Percentiles rank a stretch among this genome's conserved stretches.
These are phyloP conservation scores for Trichoderma reesei DNA, from an alignment of 495 filamentous ascomycete genomes.

Conservation along the genomic window DNA sequence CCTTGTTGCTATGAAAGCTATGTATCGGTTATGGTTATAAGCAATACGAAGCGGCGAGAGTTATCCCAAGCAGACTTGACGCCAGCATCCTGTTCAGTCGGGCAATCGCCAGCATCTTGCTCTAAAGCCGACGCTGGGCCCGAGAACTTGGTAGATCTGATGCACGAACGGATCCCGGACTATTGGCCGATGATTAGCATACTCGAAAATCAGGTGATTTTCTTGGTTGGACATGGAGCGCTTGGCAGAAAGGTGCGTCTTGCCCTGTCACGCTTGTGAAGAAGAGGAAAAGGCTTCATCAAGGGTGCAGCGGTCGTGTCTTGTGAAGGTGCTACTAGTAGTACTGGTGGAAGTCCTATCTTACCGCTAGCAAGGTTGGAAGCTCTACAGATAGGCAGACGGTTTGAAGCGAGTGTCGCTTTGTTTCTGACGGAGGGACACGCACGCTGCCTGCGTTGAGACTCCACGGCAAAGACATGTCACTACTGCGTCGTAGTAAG, in stretches of 20 bases:
- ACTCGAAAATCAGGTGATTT: not conserved
- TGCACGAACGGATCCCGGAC: not conserved
- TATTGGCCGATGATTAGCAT: not conserved
- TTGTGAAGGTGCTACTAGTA: not conserved
- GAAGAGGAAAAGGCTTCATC: not conserved
- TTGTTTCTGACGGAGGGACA: too few relatives aligned
- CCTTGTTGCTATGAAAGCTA: too few relatives aligned
- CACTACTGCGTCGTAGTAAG: too few relatives aligned
- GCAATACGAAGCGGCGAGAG: not conserved
- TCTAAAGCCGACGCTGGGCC: not conserved
- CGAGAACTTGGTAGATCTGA: not conserved
- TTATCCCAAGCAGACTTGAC: not conserved
- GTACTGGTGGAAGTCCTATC: not conserved
- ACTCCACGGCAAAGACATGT: too few relatives aligned
- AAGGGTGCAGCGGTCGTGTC: not conserved
- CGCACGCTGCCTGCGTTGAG: too few relatives aligned
- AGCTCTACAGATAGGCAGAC: not conserved
- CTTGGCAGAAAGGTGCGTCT: not conserved
- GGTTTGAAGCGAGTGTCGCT: too few relatives aligned
- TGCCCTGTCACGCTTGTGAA: not conserved
- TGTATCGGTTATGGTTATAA: not conserved
- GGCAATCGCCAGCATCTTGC: conserved; percentile 8
- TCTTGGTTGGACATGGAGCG: not conserved
- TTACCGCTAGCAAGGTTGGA: not conserved
- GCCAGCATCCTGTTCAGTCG: not conserved